A percentile compares a stretch with the other conserved stretches of the same genome.
Evolutionary conservation across 2,329 filamentous ascomycete species (phyloP).

Genomic region (Alternaria angustiovoidea): DNA sequence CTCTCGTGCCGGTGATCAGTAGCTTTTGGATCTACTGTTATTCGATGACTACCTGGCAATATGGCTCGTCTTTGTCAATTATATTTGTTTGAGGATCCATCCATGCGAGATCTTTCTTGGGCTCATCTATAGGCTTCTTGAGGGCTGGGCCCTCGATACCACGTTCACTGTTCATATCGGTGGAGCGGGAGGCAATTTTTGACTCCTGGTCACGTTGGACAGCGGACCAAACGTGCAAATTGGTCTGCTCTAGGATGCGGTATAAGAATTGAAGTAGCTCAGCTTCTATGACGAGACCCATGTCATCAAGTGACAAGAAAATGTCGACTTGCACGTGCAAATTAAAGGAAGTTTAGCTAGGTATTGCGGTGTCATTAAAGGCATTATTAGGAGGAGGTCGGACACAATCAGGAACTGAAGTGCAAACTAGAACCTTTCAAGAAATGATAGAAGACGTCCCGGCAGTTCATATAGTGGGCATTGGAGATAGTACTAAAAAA

Average conservation of each 20-base stretch:
- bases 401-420: conserved; percentile 32
- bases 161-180: conserved; percentile 27
- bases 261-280: conserved; percentile 7
- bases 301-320: conserved; percentile 28
- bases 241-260: conserved; percentile 7
- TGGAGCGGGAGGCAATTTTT: conserved; percentile 12
- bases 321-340: conserved; percentile 18
- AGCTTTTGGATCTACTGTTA: conserved; percentile 46
- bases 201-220: conserved; percentile 11
- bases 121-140: conserved; percentile 49
- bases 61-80: conserved; percentile 28
- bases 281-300: conserved; percentile 20
- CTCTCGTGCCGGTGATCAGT: conserved; percentile 47
- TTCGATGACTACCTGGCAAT: conserved; percentile 49
- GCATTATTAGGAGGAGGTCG: conserved; percentile 34
- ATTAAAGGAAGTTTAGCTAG: conserved; percentile 10
- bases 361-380: conserved; percentile 9
- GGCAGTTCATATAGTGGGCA: not conserved
- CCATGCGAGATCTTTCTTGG: conserved; percentile 55
- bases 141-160: conserved; percentile 50
- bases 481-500: not conserved
- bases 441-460: not conserved
- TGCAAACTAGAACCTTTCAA: conserved; percentile 4
- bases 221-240: conserved; percentile 28
- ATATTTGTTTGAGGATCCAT: conserved; percentile 48